These are phyloP conservation scores for Borovskyia barvae DNA, from an alignment of 208 protist species.

Conservation along the genomic window DNA sequence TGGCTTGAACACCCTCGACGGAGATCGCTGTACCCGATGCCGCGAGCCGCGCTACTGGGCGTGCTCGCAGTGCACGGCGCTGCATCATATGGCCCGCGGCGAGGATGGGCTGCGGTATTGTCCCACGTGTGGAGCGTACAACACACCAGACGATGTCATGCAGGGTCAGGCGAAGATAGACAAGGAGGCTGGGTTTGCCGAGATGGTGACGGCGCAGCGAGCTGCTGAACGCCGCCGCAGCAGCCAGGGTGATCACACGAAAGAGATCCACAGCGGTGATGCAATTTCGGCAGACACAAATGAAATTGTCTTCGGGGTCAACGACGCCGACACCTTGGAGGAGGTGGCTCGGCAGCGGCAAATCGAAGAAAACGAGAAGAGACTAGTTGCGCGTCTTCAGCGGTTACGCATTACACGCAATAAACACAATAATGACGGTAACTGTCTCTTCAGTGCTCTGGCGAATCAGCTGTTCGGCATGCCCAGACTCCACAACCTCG, in stretches of 20 bases:
- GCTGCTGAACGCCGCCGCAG: neutral
- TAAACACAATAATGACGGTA: slow-evolving; percentile 66
- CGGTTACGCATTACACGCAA: slow-evolving; percentile 37
- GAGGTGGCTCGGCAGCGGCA: slow-evolving; percentile 55
- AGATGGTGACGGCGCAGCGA: slow-evolving; percentile 28
- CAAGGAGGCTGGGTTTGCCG: slow-evolving; percentile 27
- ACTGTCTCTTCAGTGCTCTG: slow-evolving; percentile 79
- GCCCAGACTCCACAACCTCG: slow-evolving; percentile 44
- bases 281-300: neutral
- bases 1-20: slow-evolving; percentile 54
- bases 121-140: slow-evolving; percentile 49
- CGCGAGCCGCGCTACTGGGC: slow-evolving; percentile 45
- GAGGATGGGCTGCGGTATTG: slow-evolving; percentile 68
- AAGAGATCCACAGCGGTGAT: too few species aligned
- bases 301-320: slow-evolving; percentile 67
- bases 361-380: slow-evolving; percentile 42
- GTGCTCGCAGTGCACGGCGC: slow-evolving; percentile 60
- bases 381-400: slow-evolving; percentile 44
- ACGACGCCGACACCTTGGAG: slow-evolving; percentile 60
- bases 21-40: slow-evolving; percentile 53
- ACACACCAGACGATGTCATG: slow-evolving; percentile 70
- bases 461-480: slow-evolving; percentile 77
- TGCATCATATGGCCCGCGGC: slow-evolving; percentile 37
- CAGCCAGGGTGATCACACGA: neutral
- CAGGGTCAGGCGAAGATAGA: slow-evolving; percentile 47